Base-by-base conservation (phyloP, 1,284 basidiomycete genomes). In the Rhodotorula sp. region DNA sequence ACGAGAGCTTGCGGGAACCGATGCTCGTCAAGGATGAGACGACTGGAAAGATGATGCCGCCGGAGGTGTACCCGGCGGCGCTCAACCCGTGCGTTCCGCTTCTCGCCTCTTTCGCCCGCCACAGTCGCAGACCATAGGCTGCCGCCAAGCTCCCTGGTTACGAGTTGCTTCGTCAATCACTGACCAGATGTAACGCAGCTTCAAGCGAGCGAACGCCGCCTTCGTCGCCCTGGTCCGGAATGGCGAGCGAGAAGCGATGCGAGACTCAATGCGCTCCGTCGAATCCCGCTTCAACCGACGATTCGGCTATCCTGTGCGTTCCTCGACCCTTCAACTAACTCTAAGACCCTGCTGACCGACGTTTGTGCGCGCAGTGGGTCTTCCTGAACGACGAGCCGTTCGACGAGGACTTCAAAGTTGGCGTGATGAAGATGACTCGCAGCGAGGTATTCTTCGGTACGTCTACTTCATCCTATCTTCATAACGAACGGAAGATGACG, bases 371-470 rank as follows among this genome's bases (percentile, higher is more conserved):
- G 17, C 49, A 51, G 24, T 61, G 60, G 60, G 60, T 61, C 27
- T 61, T 61, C 36, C 24, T 61, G 36, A 61, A 61, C 60, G 61
- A 80, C 62, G 74, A 79, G 56, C 79, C 79, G 0, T 82, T 82
- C 69, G 76, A 79, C 4, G 78, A 79, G 0, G 79, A 76, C 27
- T 82, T 82, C 75, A 81, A 80, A 62, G 65, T 74, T 49, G 79
- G 78, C n/a, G 76, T 80, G 32, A 52, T 66, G 39, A 62, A 29
- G 6, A 79, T 81, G 73, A 79, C 80, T 11, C 75, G 80, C 17
- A 76, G 77, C 57, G 78, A 78, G 59, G 73, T 77, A 19, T 70
- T 76, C 48, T 97, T 94, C 78, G 55, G 68, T 60, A 39, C n/a
- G 64, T 57, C 9, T 49, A n/a, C 32, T 36, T 22, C 29, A 2